phyloP scores from a whole-genome alignment of 2,329 filamentous ascomycete species.

The Metarhizium rileyi region DNA sequence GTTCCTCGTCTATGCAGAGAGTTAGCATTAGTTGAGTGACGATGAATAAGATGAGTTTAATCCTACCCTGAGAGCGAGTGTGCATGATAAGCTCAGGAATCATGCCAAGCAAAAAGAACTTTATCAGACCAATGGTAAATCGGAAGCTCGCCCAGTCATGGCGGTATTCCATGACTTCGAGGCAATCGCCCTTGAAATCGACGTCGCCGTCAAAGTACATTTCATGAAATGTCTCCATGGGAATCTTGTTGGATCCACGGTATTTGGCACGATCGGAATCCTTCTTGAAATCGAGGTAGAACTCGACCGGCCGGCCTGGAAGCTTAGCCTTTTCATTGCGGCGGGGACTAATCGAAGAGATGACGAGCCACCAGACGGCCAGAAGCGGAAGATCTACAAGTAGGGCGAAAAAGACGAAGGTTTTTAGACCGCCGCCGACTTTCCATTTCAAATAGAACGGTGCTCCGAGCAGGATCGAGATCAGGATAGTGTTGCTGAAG shows the following conservation, averaged over 20 bases:
- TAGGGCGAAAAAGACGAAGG: constrained; percentile 76
- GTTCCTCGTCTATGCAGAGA: constrained; percentile 60
- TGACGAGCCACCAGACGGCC: constrained; percentile 69
- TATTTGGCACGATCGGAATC: constrained; percentile 54
- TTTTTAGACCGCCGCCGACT: constrained; percentile 77
- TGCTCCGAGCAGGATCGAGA: constrained; percentile 57
- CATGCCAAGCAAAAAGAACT: constrained; percentile 80
- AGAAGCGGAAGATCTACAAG: constrained; percentile 73
- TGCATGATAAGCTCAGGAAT: constrained; percentile 89
- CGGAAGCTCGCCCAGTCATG: constrained; percentile 96
- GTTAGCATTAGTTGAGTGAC: constrained; percentile 9
- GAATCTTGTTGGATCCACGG: constrained; percentile 68
- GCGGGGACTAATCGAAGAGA: constrained; percentile 74
- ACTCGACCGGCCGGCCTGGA: constrained; percentile 78
- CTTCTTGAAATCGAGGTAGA: constrained; percentile 79
- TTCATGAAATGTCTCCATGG: constrained; percentile 90
- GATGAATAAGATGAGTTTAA: background rate
- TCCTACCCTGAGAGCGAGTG: constrained; percentile 66
- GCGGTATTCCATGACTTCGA: constrained; percentile 85
- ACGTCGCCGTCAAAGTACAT: constrained; percentile 96
- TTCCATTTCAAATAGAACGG: constrained; percentile 80
- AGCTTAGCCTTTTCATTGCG: constrained; percentile 86
- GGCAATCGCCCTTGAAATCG: constrained; percentile 86
- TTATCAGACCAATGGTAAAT: constrained; percentile 78
- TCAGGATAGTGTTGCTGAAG: constrained; percentile 77